A percentile compares a stretch with the other conserved stretches of the same genome.
phyloP scores from a whole-genome alignment of 352 stramenopile species.

The Globisporangium iwayamae region DNA sequence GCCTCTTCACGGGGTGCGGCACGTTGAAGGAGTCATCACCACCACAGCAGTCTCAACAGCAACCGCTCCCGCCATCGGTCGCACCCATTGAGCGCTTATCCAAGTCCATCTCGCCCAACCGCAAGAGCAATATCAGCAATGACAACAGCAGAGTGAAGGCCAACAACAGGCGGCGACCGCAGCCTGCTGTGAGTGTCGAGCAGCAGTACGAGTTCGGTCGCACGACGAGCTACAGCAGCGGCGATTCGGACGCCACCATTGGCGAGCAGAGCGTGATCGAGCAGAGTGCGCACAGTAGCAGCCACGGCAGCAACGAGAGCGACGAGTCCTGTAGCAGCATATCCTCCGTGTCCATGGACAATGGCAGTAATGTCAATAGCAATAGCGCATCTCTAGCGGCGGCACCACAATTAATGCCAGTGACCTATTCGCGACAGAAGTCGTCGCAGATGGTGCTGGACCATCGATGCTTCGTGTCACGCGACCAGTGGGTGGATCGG shows the following conservation, averaged over 20 bases:
- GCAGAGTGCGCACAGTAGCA: slow-evolving; percentile 18
- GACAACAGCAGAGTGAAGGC: slow-evolving; percentile 28
- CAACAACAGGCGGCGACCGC: slow-evolving; percentile 3
- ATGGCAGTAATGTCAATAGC: slow-evolving; percentile 3
- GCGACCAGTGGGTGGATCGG: slow-evolving; percentile 53
- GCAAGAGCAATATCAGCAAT: slow-evolving; percentile 14
- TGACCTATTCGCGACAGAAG: slow-evolving; percentile 7
- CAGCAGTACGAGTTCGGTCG: slow-evolving; percentile 23
- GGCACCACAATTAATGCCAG: slow-evolving; percentile 2
- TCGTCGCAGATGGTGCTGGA: slow-evolving; percentile 44
- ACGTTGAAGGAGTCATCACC: background rate
- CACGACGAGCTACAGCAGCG: slow-evolving; percentile 5
- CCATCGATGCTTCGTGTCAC: slow-evolving; percentile 54
- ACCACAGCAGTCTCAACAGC: background rate
- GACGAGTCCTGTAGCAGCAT: slow-evolving; percentile 14
- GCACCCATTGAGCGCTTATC: slow-evolving; percentile 9
- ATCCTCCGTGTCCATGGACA: slow-evolving; percentile 4
- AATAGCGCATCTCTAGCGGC: slow-evolving; percentile 17
- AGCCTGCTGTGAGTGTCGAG: slow-evolving; percentile 9
- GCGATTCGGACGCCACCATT: background rate
- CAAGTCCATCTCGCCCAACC: slow-evolving; percentile 13
- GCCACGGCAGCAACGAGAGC: slow-evolving; percentile 17
- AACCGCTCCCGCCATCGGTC: slow-evolving; percentile 3
- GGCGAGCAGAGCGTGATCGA: slow-evolving; percentile 12
- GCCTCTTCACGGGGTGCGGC: slow-evolving; percentile 11